Evolutionary conservation across 495 filamentous ascomycete species (phyloP).

Genomic region (Baudoinia panamericana): DNA sequence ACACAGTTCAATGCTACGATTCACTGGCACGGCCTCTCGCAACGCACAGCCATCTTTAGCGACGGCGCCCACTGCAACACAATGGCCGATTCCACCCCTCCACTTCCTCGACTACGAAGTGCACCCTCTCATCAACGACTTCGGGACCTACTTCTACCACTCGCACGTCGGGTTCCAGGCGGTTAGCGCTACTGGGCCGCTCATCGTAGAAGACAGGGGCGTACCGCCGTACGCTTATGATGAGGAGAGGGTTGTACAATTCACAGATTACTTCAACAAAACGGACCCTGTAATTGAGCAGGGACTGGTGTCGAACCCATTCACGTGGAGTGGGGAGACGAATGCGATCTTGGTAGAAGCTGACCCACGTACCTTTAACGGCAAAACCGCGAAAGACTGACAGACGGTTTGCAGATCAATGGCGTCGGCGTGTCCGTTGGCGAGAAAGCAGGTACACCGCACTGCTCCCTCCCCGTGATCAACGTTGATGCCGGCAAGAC

Average conservation of each 20-base stretch:
- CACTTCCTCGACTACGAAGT: slow-evolving; percentile 51
- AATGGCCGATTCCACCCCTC: slow-evolving; percentile 47
- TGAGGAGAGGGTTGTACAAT: slow-evolving; percentile 40
- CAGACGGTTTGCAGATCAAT: too few relatives aligned
- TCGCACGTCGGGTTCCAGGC: slow-evolving; percentile 32
- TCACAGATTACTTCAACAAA: slow-evolving; percentile 40
- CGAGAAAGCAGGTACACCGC: slow-evolving; percentile 2
- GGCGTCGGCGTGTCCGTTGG: slow-evolving; percentile 7
- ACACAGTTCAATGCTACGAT: slow-evolving; percentile 40
- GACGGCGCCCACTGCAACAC: slow-evolving; percentile 42
- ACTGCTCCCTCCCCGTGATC: slow-evolving; percentile 28
- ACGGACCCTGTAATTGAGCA: slow-evolving; percentile 33
- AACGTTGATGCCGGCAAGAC: slow-evolving; percentile 43
- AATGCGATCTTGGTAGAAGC: slow-evolving; percentile 36
- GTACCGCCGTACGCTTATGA: slow-evolving; percentile 40
- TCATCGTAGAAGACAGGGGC: slow-evolving; percentile 42
- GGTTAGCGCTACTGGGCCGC: slow-evolving; percentile 37
- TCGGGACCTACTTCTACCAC: slow-evolving; percentile 27
- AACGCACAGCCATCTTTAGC: slow-evolving; percentile 41
- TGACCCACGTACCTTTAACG: too few relatives aligned
- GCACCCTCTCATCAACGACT: slow-evolving; percentile 11
- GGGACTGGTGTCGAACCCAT: slow-evolving; percentile 30
- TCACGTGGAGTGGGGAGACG: slow-evolving; percentile 37
- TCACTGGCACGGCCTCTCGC: slow-evolving; percentile 50
- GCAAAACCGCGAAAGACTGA: too few relatives aligned